Evolutionary conservation across 2,329 filamentous ascomycete genomes (phyloP), one percentile per base, ranked within the genome.

Genomic region (Gaeumannomyces tritici): DNA sequence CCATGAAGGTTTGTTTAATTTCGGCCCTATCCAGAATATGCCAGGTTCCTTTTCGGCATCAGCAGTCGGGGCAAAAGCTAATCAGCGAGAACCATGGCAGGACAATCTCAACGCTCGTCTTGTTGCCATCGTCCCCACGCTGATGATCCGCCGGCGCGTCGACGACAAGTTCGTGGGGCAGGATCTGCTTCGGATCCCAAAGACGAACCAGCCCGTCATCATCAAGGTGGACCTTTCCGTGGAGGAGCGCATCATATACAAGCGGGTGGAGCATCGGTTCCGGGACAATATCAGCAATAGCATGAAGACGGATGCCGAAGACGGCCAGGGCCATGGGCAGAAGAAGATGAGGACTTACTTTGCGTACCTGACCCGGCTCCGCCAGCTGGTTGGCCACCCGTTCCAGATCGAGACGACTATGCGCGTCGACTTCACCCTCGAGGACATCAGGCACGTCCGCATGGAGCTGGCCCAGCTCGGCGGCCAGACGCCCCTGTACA

Each of bases 81-180:
- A 60, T 33, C 21, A 6, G 55, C 7, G 13, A 9, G 5, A 29
- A 29, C 42, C 21, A 11, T 4, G 3, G 12, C 8, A 64, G 63
- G 26, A 51, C 1, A 26, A 54, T 13, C 56, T 27, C 13, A 47
- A 27, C 26, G 24, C 29, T 0, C 61, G 54, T 18, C 26, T 66
- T 12, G 64, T 64, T 54, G 63, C 62, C 18, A 54, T 67, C 27
- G 51, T 67, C 8, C 61, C 58, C 29, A 55, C 63, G 9, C 15
- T 64, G 8, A 55, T 62, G 57, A 62, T 62, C n/a, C 58, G 57
- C 29, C 56, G 62, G 12, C 58, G 57, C 21, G 47, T 65, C 4
- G 60, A 70, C 0, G 73, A 75, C 35, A 60, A 56, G 0, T 75
- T 75, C 55, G 4, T 73, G 2, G 70, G 70, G 0, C 21, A 57